Evolutionary conservation across 2,329 filamentous ascomycete species (phyloP).

Genomic region (Fragosphaeria purpurea): DNA sequence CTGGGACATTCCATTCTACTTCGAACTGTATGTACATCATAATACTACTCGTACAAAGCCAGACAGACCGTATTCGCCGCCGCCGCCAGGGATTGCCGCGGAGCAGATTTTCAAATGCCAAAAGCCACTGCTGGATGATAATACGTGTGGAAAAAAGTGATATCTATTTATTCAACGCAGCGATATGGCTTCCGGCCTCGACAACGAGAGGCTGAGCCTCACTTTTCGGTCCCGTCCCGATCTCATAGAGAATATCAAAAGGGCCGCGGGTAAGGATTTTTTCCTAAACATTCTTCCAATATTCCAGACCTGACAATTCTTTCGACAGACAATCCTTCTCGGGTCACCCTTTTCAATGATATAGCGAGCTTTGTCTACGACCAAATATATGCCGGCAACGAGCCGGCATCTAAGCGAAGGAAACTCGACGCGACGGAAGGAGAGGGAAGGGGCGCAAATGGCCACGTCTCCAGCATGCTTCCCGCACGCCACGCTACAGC

Average conservation of each 20-base stretch:
- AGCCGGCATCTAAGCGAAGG: conserved; percentile 39
- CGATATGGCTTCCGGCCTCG: conserved; percentile 25
- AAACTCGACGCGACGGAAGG: conserved; percentile 31
- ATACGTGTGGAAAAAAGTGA: too few species aligned
- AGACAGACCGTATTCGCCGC: too few species aligned
- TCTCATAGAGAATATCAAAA: conserved; percentile 42
- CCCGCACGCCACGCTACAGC: conserved; percentile 5
- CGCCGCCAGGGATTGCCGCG: too few species aligned
- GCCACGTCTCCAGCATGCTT: conserved; percentile 13
- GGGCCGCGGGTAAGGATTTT: conserved; percentile 37
- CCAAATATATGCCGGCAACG: conserved; percentile 23
- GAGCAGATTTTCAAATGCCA: too few species aligned
- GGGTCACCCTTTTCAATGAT: conserved; percentile 45
- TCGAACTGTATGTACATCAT: too few species aligned
- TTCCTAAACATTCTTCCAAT: background rate
- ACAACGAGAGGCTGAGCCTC: conserved; percentile 37
- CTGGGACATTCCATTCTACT: too few species aligned
- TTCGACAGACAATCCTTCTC: conserved; percentile 36
- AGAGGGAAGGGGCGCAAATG: conserved; percentile 14
- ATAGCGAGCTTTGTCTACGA: conserved; percentile 42
- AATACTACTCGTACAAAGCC: too few species aligned
- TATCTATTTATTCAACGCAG: too few species aligned
- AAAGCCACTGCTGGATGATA: too few species aligned
- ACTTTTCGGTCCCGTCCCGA: conserved; percentile 48
- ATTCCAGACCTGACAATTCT: background rate